A percentile compares a stretch with the other conserved stretches of the same genome.
Conservation (phyloP, 345 rosid species). For the Linum tenue region DNA sequence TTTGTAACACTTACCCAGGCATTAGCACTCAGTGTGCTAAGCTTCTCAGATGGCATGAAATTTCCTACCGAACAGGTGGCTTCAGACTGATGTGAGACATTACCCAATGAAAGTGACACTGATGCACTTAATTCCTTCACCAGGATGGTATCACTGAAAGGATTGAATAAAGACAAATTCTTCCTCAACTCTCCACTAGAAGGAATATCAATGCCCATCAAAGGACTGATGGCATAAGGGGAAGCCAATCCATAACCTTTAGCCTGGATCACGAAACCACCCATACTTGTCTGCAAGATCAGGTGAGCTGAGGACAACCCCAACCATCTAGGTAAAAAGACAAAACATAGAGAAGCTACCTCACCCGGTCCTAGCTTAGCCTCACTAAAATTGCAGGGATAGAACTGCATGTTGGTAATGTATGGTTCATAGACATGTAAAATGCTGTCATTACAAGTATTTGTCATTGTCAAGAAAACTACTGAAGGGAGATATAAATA, state of each 20-base stretch:
- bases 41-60: constrained; percentile 17
- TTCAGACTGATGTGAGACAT: constrained; percentile 34
- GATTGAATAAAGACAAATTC: constrained; percentile 55
- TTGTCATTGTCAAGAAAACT: constrained; percentile 44
- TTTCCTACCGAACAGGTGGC: constrained; percentile 36
- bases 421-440: constrained; percentile 53
- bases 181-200: constrained; percentile 34
- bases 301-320: constrained; percentile 52
- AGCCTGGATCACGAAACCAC: constrained; percentile 55
- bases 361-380: constrained; percentile 48
- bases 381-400: constrained; percentile 53
- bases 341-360: constrained; percentile 49
- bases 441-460: constrained; percentile 48
- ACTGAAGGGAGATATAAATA: constrained; percentile 44
- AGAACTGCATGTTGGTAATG: constrained; percentile 50
- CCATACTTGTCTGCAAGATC: constrained; percentile 54
- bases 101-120: constrained; percentile 46
- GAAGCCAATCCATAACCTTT: constrained; percentile 52
- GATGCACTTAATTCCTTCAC: constrained; percentile 48
- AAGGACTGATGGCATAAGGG: constrained; percentile 42
- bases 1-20: constrained; percentile 48
- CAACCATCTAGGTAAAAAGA: constrained; percentile 50
- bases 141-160: constrained; percentile 40
- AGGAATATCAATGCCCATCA: constrained; percentile 27
- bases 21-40: constrained; percentile 20